Conservation (phyloP, 495 filamentous ascomycete species). For the Endocarpon pusillum region DNA sequence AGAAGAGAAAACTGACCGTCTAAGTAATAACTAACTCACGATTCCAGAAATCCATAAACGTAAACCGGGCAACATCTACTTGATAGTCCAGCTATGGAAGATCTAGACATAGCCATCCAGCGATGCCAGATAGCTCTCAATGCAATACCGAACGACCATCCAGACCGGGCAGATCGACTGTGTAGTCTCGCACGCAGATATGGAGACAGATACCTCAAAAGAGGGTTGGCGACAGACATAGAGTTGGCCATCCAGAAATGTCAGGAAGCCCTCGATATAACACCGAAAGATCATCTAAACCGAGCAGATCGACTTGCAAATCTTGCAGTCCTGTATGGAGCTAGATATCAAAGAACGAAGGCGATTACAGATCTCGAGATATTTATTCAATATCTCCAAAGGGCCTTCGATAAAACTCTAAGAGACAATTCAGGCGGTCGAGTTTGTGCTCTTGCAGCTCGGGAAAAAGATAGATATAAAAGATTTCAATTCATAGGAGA, state of each 20-base stretch:
- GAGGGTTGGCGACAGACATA: not conserved
- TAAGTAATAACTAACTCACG: no score
- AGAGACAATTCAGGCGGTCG: not conserved
- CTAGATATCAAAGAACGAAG: not conserved
- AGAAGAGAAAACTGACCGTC: no score
- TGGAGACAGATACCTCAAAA: not conserved
- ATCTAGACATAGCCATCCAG: not conserved
- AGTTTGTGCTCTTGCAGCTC: no score
- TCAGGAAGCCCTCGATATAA: not conserved
- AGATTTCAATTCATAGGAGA: no score
- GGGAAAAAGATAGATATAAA: no score
- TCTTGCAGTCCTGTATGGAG: not conserved
- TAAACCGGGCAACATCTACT: no score
- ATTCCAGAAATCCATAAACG: no score
- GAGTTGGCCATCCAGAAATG: not conserved
- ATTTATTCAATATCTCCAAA: not conserved
- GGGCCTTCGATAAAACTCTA: not conserved
- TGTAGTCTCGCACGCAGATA: not conserved
- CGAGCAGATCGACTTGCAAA: not conserved
- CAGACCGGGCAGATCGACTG: not conserved
- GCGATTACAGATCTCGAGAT: not conserved
- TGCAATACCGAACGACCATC: not conserved
- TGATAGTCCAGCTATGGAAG: not conserved
- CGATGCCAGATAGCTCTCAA: not conserved
- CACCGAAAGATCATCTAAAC: not conserved